These are phyloP conservation scores for Metarhizium brunneum DNA, from an alignment of 2,329 filamentous ascomycete species.

Conservation along the genomic window DNA sequence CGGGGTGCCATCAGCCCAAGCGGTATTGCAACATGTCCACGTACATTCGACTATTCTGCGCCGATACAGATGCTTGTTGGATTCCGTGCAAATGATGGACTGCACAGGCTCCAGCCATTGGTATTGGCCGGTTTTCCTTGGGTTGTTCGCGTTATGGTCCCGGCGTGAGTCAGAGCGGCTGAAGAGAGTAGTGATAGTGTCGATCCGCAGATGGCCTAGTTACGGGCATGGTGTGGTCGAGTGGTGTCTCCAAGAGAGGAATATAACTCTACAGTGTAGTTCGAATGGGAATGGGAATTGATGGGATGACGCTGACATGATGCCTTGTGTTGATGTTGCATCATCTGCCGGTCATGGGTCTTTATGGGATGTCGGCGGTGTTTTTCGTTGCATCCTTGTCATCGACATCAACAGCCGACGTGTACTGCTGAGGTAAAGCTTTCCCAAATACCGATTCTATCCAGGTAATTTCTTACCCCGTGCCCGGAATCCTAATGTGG, in stretches of 20 bases:
- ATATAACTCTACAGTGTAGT: not conserved
- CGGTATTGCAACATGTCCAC: not conserved
- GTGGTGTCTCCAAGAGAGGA: too few species aligned
- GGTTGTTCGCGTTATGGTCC: not conserved
- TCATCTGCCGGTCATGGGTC: not conserved
- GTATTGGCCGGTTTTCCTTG: too few species aligned
- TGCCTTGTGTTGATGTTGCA: not conserved
- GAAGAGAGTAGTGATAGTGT: not conserved
- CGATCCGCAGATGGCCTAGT: not conserved
- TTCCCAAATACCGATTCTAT: not conserved
- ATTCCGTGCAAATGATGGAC: not conserved
- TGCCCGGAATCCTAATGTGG: not conserved
- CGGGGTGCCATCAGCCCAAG: not conserved
- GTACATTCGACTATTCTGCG: not conserved
- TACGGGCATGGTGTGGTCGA: not conserved
- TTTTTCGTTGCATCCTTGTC: not conserved
- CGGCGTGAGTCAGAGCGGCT: constrained; percentile 2
- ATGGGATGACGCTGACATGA: not conserved
- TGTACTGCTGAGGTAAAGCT: not conserved
- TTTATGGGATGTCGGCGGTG: not conserved
- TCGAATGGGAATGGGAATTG: not conserved
- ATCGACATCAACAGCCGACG: not conserved
- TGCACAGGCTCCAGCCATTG: not conserved
- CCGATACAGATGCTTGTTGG: not conserved
- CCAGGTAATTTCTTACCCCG: not conserved